phyloP scores from a whole-genome alignment of 305 asterid species.

The Salvia sclarea region DNA sequence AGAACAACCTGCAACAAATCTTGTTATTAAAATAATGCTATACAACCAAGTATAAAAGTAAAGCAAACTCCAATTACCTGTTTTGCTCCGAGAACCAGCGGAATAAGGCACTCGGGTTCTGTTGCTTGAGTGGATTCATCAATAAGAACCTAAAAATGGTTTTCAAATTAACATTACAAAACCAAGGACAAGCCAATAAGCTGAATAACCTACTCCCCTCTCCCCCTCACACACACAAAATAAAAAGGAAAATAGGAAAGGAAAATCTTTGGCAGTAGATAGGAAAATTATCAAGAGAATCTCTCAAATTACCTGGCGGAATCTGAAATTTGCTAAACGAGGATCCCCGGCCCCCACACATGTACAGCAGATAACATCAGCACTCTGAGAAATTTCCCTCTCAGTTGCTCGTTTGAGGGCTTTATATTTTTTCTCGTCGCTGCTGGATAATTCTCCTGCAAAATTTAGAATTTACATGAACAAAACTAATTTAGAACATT shows the following conservation, averaged over 20 bases:
- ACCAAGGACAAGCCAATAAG: constrained; percentile 9
- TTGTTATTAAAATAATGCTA: constrained; percentile 23
- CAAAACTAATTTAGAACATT: constrained; percentile 10
- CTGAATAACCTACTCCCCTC: background rate
- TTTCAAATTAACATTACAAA: constrained; percentile 13
- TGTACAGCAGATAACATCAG: constrained; percentile 99
- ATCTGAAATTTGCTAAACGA: constrained; percentile 93
- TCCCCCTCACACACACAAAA: background rate
- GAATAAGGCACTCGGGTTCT: constrained; percentile 98
- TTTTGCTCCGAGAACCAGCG: constrained; percentile 96
- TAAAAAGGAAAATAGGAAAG: background rate
- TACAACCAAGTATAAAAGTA: constrained; percentile 21
- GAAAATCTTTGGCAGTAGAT: background rate
- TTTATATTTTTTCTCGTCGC: constrained; percentile 96
- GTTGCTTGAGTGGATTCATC: constrained; percentile 99
- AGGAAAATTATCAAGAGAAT: constrained; percentile 12
- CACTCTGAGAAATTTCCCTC: constrained; percentile 99
- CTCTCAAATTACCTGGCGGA: constrained; percentile 73
- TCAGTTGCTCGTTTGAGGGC: constrained; percentile 95
- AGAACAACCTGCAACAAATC: constrained; percentile 70
- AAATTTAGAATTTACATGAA: constrained; percentile 11
- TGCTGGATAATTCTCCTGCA: constrained; percentile 96
- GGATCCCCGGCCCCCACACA: constrained; percentile 99
- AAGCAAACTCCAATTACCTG: constrained; percentile 56
- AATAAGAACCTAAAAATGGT: constrained; percentile 72